These are phyloP conservation scores for Pholiota microspora DNA, from an alignment of 768 basidiomycete species.

Conservation along the genomic window DNA sequence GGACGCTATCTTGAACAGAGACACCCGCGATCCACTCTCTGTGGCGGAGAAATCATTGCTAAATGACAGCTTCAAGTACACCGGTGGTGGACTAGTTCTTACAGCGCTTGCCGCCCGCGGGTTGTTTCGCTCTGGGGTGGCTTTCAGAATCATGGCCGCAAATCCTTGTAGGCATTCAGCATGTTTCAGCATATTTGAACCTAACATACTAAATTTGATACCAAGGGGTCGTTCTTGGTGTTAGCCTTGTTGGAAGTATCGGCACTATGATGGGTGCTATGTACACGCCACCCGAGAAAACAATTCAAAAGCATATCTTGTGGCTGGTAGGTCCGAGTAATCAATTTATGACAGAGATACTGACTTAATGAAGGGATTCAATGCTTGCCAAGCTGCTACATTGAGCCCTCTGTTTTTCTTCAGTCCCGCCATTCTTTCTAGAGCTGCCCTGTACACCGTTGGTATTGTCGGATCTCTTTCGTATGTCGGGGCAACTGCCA, in stretches of 20 bases:
- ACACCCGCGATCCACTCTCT: conserved; percentile 69
- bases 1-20: conserved; percentile 71
- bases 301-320: conserved; percentile 74
- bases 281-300: conserved; percentile 76
- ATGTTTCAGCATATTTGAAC: not conserved
- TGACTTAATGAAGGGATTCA: conserved; percentile 70
- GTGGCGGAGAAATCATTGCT: conserved; percentile 64
- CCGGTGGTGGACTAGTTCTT: conserved; percentile 73
- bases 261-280: conserved; percentile 84
- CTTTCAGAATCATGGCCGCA: conserved; percentile 74
- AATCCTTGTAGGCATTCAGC: conserved; percentile 64
- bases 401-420: conserved; percentile 89
- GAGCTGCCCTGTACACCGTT: conserved; percentile 85
- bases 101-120: conserved; percentile 80
- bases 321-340: conserved; percentile 80
- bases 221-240: conserved; percentile 79
- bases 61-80: conserved; percentile 80
- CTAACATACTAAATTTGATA: not conserved
- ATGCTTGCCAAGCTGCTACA: conserved; percentile 82
- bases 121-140: conserved; percentile 66
- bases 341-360: too few relatives aligned
- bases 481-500: conserved; percentile 88
- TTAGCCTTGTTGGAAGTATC: conserved; percentile 75
- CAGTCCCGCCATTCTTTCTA: conserved; percentile 78
- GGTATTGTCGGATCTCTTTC: conserved; percentile 85